Percentiles rank a stretch among this genome's conserved stretches.
Conservation (phyloP, 768 basidiomycete species). For the Leccinum boreale region DNA sequence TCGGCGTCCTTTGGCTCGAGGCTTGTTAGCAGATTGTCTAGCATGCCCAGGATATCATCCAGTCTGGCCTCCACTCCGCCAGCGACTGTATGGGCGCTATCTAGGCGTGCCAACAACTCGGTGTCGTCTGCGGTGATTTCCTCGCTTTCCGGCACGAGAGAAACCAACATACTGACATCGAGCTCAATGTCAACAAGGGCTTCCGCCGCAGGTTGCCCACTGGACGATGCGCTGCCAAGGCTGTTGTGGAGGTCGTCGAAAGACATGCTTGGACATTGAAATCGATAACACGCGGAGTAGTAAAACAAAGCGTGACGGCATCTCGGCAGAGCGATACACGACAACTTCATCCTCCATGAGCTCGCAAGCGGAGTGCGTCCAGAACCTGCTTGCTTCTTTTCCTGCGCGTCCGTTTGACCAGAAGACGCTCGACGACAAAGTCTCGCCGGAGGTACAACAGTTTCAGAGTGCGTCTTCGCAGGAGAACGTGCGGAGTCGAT, state of each 20-base stretch:
- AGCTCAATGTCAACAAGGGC: constrained; percentile 25
- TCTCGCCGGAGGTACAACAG: constrained; percentile 43
- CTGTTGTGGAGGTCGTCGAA: constrained; percentile 22
- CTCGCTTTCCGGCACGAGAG: constrained; percentile 27
- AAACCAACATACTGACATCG: constrained; percentile 36
- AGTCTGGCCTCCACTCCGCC: constrained; percentile 58
- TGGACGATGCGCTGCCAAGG: neutral
- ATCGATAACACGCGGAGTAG: constrained; percentile 21
- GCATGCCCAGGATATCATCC: constrained; percentile 55
- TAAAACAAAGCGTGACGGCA: constrained; percentile 15
- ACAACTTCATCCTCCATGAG: constrained; percentile 35
- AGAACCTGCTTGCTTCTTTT: constrained; percentile 49
- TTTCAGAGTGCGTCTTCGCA: constrained; percentile 40
- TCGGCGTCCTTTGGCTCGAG: constrained; percentile 33
- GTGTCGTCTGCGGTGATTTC: constrained; percentile 35
- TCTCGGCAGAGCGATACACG: constrained; percentile 18
- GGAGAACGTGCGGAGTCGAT: constrained; percentile 66
- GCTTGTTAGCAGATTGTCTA: constrained; percentile 51
- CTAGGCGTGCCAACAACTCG: constrained; percentile 54
- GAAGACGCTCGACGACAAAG: constrained; percentile 45
- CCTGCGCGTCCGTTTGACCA: constrained; percentile 51
- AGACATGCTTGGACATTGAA: constrained; percentile 20
- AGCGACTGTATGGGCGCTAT: constrained; percentile 58
- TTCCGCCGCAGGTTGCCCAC: constrained; percentile 4
- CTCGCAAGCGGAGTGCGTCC: constrained; percentile 50